These are phyloP conservation scores for Physcomitrellopsis africana DNA, from an alignment of 225 moss, liverwort and hornwort species.

Conservation along the genomic window DNA sequence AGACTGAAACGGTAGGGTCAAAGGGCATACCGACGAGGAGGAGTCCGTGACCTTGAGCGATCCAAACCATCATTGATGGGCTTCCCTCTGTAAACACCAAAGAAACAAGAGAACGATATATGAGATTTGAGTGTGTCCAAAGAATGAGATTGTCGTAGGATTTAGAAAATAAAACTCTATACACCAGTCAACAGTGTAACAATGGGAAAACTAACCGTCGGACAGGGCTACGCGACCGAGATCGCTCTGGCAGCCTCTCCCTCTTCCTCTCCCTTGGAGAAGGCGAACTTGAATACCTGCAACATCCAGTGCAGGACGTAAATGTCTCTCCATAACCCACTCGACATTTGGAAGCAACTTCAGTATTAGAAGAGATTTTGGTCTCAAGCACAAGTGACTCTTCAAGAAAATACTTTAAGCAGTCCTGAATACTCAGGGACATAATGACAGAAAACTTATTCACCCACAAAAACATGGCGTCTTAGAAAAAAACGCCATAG, in stretches of 20 bases:
- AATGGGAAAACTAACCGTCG: constrained; percentile 66
- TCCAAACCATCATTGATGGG: constrained; percentile 38
- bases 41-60: constrained; percentile 62
- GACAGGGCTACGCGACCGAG: constrained; percentile 83
- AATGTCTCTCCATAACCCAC: not conserved
- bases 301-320: constrained; percentile 20
- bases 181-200: constrained; percentile 14
- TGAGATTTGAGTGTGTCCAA: not conserved
- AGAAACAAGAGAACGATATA: constrained; percentile 7
- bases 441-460: too few species aligned
- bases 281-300: constrained; percentile 87
- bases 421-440: not conserved
- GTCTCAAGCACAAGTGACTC: not conserved
- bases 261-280: constrained; percentile 69
- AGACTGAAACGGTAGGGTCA: not conserved
- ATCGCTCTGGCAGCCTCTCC: constrained; percentile 54
- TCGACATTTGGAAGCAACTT: not conserved
- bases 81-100: constrained; percentile 38
- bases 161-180: not conserved
- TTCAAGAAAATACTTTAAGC: too few species aligned
- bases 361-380: not conserved
- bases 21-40: constrained; percentile 53
- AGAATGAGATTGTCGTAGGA: not conserved
- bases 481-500: too few species aligned
- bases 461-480: too few species aligned